Percentiles rank a stretch among this genome's conserved stretches.
Evolutionary conservation across 257 asterid genomes (phyloP).

Genomic region (Ballota nigra): DNA sequence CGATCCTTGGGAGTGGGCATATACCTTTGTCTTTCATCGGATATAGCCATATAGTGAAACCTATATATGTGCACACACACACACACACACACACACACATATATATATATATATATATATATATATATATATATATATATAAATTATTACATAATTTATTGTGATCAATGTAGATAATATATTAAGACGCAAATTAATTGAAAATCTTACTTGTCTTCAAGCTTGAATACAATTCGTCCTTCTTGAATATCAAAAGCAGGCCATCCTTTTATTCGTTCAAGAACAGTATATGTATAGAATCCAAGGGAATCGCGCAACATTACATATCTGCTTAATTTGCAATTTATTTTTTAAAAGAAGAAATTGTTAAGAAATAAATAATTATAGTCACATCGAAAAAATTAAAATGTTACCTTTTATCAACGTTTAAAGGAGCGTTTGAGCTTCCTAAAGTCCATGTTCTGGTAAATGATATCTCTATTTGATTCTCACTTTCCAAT

Average conservation of each 20-base stretch:
- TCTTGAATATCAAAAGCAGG: conserved; percentile 33
- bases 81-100: too few species aligned
- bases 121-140: too few species aligned
- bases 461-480: conserved; percentile 54
- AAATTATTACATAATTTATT: too few species aligned
- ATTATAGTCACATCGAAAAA: too few species aligned
- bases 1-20: conserved; percentile 57
- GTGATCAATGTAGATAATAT: neutral
- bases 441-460: conserved; percentile 29
- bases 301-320: conserved; percentile 44
- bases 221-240: conserved; percentile 46
- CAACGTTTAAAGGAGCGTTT: conserved; percentile 47
- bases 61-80: too few species aligned
- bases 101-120: too few species aligned
- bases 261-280: conserved; percentile 42
- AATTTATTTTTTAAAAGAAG: neutral
- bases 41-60: conserved; percentile 63
- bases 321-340: conserved; percentile 20
- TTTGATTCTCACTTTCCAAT: conserved; percentile 32
- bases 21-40: conserved; percentile 49
- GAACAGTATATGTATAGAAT: conserved; percentile 41
- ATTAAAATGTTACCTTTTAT: conserved; percentile 38
- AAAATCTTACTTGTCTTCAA: conserved; percentile 34
- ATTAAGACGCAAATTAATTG: neutral
- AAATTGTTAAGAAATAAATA: neutral